Evolutionary conservation across 129 eudicot species (phyloP), one percentile per base, ranked within the genome.

Genomic region (Escallonia herrerae): DNA sequence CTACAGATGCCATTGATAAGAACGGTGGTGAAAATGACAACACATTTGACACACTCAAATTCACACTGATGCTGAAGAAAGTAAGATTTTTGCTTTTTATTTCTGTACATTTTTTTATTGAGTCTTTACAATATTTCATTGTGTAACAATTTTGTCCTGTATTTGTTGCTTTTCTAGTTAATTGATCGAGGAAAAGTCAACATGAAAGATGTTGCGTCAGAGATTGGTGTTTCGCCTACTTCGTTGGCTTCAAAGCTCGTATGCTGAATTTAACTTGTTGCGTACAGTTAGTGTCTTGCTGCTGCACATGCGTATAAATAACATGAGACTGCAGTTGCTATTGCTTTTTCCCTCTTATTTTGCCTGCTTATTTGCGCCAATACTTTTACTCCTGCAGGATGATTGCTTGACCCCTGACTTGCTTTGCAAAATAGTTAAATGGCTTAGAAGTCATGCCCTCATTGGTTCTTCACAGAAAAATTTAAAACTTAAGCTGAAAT

Each of bases 151-250:
- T 15, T 70, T 74, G 50, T 69, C 38, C 1, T 49, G 56, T 44
- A 65, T 64, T 47, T 51, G 60, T 63, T 65, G 46, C 41, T 64
- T 58, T 38, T 72, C 74, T 80, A 86, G 96, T 69, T 93, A 65
- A 72, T 81, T 64, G 96, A 86, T 65, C 77, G 74, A 45, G 95
- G 89, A 58, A 85, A 83, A 78, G 83, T 93, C 52, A 75, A 71
- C 63, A 56, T 83, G 80, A 75, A 77, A 70, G 95, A 88, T 48
- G 78, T 93, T 68, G 96, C 96, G 12, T 65, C 83, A 63, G 95
- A 88, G 59, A 80, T 85, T 38, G 91, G 90, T 55, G 87, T 88
- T 43, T 71, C 91, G 33, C 78, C 81, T 42, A 87, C 80, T 76
- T 58, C 63, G 60, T 76, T 88, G 85, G 76, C 84, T 50, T 74